Conservation (phyloP, 306 rosid species). For the Hippophae tibetana region DNA sequence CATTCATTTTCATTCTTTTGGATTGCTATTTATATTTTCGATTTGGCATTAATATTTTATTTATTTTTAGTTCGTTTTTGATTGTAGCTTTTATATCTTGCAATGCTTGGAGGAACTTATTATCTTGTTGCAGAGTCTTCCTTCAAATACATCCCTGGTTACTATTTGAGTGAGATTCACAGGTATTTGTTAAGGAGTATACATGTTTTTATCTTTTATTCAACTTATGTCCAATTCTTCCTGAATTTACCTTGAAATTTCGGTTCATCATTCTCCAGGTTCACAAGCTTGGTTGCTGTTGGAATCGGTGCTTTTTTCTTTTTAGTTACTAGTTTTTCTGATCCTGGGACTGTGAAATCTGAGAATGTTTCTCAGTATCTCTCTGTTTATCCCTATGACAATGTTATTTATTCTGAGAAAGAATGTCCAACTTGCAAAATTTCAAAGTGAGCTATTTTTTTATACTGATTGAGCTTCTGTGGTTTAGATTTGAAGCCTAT, state of each 20-base stretch:
- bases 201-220: neutral
- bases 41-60: constrained; percentile 7
- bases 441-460: constrained; percentile 53
- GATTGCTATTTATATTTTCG: neutral
- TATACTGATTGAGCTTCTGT: neutral
- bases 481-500: constrained; percentile 1
- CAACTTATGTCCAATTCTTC: neutral
- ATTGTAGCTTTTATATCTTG: constrained; percentile 57
- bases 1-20: too few species aligned
- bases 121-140: constrained; percentile 46
- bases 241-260: constrained; percentile 20
- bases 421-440: constrained; percentile 89
- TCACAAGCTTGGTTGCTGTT: constrained; percentile 63
- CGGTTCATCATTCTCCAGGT: constrained; percentile 42
- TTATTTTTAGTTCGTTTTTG: constrained; percentile 3
- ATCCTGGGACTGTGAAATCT: constrained; percentile 67
- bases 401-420: constrained; percentile 65
- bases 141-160: constrained; percentile 72
- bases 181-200: constrained; percentile 32
- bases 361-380: constrained; percentile 71
- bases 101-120: constrained; percentile 50
- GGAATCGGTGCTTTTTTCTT: constrained; percentile 71
- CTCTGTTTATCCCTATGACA: constrained; percentile 77
- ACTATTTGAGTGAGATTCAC: constrained; percentile 71
- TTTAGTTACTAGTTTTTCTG: constrained; percentile 83